Evolutionary conservation across 768 basidiomycete genomes (phyloP), one percentile per base, ranked within the genome.

Genomic region (Cantharellus anzutake): DNA sequence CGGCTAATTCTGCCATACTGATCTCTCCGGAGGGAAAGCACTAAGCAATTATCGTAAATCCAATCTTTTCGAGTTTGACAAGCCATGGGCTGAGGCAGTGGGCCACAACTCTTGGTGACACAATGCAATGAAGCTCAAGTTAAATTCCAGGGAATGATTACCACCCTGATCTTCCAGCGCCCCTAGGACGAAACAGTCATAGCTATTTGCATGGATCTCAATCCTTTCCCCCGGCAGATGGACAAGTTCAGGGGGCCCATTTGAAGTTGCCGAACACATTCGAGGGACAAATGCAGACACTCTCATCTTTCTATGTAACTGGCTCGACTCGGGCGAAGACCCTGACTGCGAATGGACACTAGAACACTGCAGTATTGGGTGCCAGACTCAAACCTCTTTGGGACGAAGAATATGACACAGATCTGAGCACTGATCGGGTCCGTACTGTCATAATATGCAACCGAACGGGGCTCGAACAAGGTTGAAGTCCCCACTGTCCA

Each of bases 141-240:
- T 11, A 48, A 29, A 48, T 48, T 4, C 20, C 63, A 87, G 86
- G 91, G 0, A 74, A 74, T 0, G 87, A 86, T 92, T 65, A 69
- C 70, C 3, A 76, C 81, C 0, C 77, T 60, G 68, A 76, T 37
- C 74, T 90, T 1, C 80, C 82, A 0, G 69, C 72, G 41, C 83
- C 85, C 0, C 67, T 87, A 0, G 72, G 74, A 0, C 76, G 75
- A 0, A n/a, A 68, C 83, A 5, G 78, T 76, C 3, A 66, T 94
- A 1, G 92, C 77, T 14, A 94, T 93, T n/a, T 93, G 91, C 68
- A 94, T 89, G 79, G 92, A 86, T 66, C 72, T 90, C 39, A 89
- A 87, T 66, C 74, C 77, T 0, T 69, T 73, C 11, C 74, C 0
- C 72, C 72, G 29, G 29, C 62, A 2, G 62, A 1, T 83, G 81